Conservation (phyloP, 495 filamentous ascomycete genomes). For the Podospora tetraspora region DNA sequence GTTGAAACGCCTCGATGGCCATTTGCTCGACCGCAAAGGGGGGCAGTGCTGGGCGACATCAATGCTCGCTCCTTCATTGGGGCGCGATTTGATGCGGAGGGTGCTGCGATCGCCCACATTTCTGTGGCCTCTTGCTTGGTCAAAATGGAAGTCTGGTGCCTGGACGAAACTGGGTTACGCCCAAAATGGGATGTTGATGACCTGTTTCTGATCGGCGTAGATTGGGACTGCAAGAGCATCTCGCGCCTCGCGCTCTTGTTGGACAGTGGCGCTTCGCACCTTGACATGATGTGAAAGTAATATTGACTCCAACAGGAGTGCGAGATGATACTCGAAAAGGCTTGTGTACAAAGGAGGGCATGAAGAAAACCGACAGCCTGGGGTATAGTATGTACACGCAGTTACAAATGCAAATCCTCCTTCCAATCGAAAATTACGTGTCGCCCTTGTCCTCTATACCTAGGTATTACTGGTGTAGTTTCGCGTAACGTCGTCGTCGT, state of each 20-base stretch:
- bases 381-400: not conserved
- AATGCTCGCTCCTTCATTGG: not conserved
- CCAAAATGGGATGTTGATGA: not conserved
- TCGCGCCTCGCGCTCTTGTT: not conserved
- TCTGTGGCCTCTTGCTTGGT: not conserved
- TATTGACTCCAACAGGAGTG: not conserved
- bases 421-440: not conserved
- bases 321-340: not conserved
- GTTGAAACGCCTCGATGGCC: not conserved
- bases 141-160: not conserved
- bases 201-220: not conserved
- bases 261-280: not conserved
- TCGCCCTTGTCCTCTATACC: not conserved
- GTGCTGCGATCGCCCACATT: not conserved
- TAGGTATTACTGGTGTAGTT: not conserved
- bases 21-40: not conserved
- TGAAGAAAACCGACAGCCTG: not conserved
- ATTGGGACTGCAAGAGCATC: not conserved
- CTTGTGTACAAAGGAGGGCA: not conserved
- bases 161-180: not conserved
- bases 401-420: not conserved
- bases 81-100: not conserved
- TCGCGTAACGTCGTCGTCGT: conserved; percentile 1
- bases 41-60: not conserved
- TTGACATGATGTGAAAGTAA: not conserved